Percentiles rank a stretch among this genome's conserved stretches.
Conservation (phyloP, 140 eudicot genomes). For the Flaveria floridana region DNA sequence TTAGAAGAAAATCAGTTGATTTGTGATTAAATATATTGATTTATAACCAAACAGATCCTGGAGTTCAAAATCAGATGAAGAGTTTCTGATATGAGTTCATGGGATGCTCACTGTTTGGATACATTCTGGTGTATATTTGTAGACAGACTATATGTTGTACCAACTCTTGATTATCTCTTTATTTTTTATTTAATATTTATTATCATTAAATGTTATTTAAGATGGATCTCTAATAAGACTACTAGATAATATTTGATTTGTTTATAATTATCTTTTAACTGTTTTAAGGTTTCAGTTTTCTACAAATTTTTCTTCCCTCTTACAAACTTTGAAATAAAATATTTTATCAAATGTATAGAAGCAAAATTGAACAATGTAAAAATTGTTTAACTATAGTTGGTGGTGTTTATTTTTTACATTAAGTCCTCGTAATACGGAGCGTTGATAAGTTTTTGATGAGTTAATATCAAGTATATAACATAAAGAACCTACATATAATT, state of each 20-base stretch:
- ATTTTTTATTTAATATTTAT: slow-evolving; percentile 33
- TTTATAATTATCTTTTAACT: neutral
- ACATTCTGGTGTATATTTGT: slow-evolving; percentile 31
- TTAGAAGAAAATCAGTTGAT: neutral
- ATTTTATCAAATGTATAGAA: no score
- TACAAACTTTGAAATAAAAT: no score
- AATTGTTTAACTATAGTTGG: no score
- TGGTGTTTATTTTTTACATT: no score
- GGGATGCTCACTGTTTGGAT: slow-evolving; percentile 29
- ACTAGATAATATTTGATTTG: no score
- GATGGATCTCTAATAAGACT: no score
- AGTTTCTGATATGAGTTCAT: slow-evolving; percentile 38
- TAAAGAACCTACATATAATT: no score
- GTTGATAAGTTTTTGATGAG: no score
- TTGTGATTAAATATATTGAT: slow-evolving; percentile 22
- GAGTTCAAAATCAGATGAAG: slow-evolving; percentile 44
- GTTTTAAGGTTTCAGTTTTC: neutral
- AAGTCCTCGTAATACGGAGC: no score
- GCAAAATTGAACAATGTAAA: no score
- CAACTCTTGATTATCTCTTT: slow-evolving; percentile 31
- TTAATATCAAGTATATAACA: no score
- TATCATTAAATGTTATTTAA: neutral
- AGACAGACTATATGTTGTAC: slow-evolving; percentile 32
- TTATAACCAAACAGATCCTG: slow-evolving; percentile 23
- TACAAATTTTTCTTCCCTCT: no score